phyloP scores from a whole-genome alignment of 75 land plant species.

The Ceratopteris richardii region DNA sequence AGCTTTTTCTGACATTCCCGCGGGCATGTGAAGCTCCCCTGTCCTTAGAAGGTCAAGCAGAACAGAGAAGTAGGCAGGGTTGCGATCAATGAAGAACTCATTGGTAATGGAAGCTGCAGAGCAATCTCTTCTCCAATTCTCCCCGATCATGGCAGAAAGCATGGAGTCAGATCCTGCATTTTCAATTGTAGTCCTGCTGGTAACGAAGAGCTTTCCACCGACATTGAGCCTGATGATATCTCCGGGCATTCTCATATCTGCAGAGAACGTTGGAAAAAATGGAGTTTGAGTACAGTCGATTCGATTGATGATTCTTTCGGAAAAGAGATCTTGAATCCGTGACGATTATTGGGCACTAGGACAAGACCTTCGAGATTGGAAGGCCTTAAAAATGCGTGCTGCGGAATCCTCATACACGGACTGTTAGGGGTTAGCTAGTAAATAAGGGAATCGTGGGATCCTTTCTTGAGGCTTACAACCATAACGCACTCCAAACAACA shows the following conservation, averaged over 20 bases:
- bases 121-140: slow-evolving; percentile 47
- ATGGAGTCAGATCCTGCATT: slow-evolving; percentile 77
- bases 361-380: too few relatives aligned
- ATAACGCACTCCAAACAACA: too few relatives aligned
- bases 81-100: slow-evolving; percentile 77
- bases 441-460: too few relatives aligned
- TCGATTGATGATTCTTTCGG: too few relatives aligned
- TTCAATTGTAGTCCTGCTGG: slow-evolving; percentile 76
- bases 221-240: slow-evolving; percentile 72
- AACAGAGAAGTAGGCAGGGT: slow-evolving; percentile 72
- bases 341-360: too few relatives aligned
- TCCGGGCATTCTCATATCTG: slow-evolving; percentile 25
- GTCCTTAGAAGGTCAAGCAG: slow-evolving; percentile 85
- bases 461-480: too few relatives aligned
- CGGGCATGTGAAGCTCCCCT: slow-evolving; percentile 68
- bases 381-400: too few relatives aligned
- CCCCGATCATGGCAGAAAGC: slow-evolving; percentile 65
- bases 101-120: neutral
- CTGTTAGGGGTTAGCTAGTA: too few relatives aligned
- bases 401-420: too few relatives aligned
- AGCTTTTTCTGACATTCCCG: slow-evolving; percentile 48
- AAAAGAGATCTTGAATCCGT: too few relatives aligned
- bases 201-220: slow-evolving; percentile 72
- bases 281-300: too few relatives aligned
- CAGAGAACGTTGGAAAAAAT: too few relatives aligned